These are phyloP conservation scores for Pichia californica DNA, from an alignment of 805 yeast species.

Conservation along the genomic window DNA sequence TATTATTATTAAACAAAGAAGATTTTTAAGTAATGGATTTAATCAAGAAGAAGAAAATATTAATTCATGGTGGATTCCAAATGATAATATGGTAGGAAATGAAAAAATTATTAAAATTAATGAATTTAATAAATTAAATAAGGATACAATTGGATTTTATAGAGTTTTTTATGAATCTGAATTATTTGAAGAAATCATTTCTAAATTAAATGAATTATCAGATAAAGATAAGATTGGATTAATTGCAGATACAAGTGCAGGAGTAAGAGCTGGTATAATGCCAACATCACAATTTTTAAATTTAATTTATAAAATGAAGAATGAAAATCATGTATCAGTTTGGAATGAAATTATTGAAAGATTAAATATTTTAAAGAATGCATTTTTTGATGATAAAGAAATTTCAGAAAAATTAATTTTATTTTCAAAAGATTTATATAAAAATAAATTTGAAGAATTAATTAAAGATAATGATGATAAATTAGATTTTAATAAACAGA, in stretches of 20 bases:
- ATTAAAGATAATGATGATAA: constrained; percentile 6
- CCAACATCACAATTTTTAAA: constrained; percentile 40
- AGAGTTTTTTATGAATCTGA: constrained; percentile 46
- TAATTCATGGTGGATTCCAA: constrained; percentile 55
- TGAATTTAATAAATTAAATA: constrained; percentile 39
- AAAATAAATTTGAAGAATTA: constrained; percentile 25
- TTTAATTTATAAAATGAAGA: constrained; percentile 31
- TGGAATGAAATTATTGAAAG: constrained; percentile 49
- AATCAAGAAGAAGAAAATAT: constrained; percentile 49
- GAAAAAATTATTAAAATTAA: constrained; percentile 15
- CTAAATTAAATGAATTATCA: constrained; percentile 33
- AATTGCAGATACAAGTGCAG: constrained; percentile 45
- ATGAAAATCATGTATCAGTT: constrained; percentile 38
- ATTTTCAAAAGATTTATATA: constrained; percentile 31
- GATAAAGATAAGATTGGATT: constrained; percentile 48
- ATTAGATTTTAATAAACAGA: constrained; percentile 22
- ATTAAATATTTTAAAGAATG: constrained; percentile 29
- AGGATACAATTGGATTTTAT: constrained; percentile 45
- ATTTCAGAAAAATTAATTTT: constrained; percentile 22
- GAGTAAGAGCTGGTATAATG: constrained; percentile 40
- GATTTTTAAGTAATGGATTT: constrained; percentile 60
- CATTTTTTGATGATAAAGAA: constrained; percentile 33
- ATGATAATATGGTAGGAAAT: constrained; percentile 23
- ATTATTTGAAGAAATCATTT: constrained; percentile 35
- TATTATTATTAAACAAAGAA: constrained; percentile 44